Base-by-base conservation (phyloP, 2,329 filamentous ascomycete genomes). In the Fusarium agapanthi region DNA sequence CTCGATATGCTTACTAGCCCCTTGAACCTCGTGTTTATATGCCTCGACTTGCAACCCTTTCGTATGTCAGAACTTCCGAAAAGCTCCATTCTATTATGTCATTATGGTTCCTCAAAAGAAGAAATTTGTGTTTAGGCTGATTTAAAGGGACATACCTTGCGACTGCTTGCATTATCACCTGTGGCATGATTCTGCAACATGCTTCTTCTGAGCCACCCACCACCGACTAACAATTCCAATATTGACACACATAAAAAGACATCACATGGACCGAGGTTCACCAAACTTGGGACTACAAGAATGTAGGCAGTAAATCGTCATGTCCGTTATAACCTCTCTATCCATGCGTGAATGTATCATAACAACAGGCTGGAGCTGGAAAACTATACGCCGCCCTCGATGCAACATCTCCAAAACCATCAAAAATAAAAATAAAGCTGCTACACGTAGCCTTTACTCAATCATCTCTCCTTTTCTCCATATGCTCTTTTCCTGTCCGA, bases 291-390 rank as follows among this genome's bases (percentile, higher is more conserved):
- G 41, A 40, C 28, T 45, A 35, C 41, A 26, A 51, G 16, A 38
- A 28, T 15, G 35, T 56, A 40, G 67, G 61, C 34, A 71, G 56
- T 71, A 64, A 71, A 74, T 74, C 71, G 51, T 72, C 65, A 74
- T 69, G 60, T 48, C 71, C 71, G 61, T 74, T 69, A 69, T 72
- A 69, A 72, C 50, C 65, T 71, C 44, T 68, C 71, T 74, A 74
- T 73, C 68, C 61, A 72, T 74, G 64, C 54, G 67, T 71, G 53
- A 50, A 61, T 71, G 57, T 44, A 58, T 74, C 71, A 66, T 74
- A 69, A 66, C 57, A 72, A 63, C 43, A 63, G 62, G 51, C 34
- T 51, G 44, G 58, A 56, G 58, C 48, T 62, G 45, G 47, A 63
- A 58, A 54, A 61, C 38, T 70, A 71, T 73, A 71, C 62, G 56